These are phyloP conservation scores for Liriodendron chinense DNA, from an alignment of 164 flowering plant species.

Conservation along the genomic window DNA sequence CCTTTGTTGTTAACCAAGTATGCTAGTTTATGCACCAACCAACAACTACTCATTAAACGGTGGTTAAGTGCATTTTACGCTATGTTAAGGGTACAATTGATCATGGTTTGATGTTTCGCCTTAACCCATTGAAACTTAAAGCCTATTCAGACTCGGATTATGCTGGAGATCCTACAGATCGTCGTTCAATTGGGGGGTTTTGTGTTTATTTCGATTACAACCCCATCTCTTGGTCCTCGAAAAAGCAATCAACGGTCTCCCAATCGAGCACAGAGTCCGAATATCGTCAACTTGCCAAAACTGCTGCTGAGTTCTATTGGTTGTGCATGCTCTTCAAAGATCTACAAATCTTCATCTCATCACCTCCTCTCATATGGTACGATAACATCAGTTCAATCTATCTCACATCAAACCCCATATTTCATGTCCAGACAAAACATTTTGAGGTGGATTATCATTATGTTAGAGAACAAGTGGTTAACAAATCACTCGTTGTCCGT, in stretches of 20 bases:
- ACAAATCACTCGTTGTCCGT: too few relatives aligned
- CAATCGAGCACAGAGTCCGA: neutral
- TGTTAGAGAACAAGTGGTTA: too few relatives aligned
- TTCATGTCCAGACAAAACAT: neutral
- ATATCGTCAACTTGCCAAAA: neutral
- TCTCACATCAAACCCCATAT: too few relatives aligned
- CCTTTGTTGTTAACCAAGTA: too few relatives aligned
- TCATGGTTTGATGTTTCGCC: neutral
- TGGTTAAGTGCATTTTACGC: neutral
- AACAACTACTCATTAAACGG: neutral
- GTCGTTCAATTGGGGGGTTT: neutral
- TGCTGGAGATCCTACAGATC: neutral
- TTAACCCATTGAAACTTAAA: neutral
- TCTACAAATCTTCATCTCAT: neutral
- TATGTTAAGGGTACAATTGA: neutral
- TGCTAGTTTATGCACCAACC: neutral
- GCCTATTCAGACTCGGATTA: neutral
- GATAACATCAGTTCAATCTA: neutral
- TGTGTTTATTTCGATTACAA: neutral
- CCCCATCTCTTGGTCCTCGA: neutral
- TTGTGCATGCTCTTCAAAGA: neutral
- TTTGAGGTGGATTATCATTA: too few relatives aligned
- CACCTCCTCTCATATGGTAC: neutral
- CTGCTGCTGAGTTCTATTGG: neutral
- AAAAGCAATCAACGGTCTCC: neutral